These are phyloP conservation scores for Tetradesmus lagerheimii DNA, from an alignment of 139 green algal genomes.

Conservation along the genomic window DNA sequence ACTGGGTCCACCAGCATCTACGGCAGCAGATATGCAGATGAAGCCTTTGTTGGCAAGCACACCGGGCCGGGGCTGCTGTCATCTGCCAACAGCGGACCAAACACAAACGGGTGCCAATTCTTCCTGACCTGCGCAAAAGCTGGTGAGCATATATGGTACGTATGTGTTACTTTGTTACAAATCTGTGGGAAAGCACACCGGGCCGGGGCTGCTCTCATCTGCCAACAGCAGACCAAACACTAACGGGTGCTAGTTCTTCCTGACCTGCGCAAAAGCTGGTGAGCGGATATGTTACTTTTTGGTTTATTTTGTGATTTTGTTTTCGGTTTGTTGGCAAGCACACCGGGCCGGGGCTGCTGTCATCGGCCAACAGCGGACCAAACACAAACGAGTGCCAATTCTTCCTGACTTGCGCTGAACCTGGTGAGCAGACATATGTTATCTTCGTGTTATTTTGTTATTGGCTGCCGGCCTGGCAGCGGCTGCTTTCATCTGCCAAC, in stretches of 20 bases:
- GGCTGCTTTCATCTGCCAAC: conserved; percentile 92
- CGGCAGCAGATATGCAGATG: conserved; percentile 93
- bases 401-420: conserved; percentile 96
- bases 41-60: conserved; percentile 95
- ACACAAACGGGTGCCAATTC: conserved; percentile 83
- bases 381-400: conserved; percentile 82
- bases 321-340: neutral
- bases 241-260: conserved; percentile 92
- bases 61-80: conserved; percentile 97
- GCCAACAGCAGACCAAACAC: conserved; percentile 65
- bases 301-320: neutral
- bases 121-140: conserved; percentile 96
- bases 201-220: conserved; percentile 91
- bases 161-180: neutral
- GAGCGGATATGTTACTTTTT: neutral
- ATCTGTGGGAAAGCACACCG: neutral
- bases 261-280: conserved; percentile 90
- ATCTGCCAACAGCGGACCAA: conserved; percentile 73
- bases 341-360: conserved; percentile 83
- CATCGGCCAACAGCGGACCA: conserved; percentile 74
- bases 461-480: conserved; percentile 82
- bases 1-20: conserved; percentile 97
- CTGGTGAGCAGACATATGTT: conserved; percentile 1
- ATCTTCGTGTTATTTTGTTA: neutral
- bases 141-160: neutral